Evolutionary conservation across 441 rosid species (phyloP).

Genomic region (Hura crepitans): DNA sequence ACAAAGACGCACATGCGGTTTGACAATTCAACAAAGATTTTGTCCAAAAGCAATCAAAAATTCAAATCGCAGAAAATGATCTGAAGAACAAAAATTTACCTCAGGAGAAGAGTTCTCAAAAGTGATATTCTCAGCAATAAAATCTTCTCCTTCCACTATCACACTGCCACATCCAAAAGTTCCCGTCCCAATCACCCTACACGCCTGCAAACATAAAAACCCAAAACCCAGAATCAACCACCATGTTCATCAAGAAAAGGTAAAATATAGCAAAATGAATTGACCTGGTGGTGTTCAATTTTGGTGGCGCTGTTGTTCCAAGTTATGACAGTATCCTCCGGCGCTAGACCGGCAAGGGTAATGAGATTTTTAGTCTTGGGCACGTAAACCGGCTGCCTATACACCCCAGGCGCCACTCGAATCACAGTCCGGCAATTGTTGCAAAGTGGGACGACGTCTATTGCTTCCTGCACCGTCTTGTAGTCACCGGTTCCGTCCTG

Average conservation of each 20-base stretch:
- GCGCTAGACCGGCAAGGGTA: slow-evolving; percentile 70
- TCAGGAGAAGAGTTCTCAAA: slow-evolving; percentile 91
- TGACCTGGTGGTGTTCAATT: slow-evolving; percentile 86
- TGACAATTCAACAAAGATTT: neutral
- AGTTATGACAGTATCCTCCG: slow-evolving; percentile 65
- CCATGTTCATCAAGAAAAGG: neutral
- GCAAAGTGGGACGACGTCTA: slow-evolving; percentile 69
- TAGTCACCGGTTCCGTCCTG: slow-evolving; percentile 67
- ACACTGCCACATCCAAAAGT: slow-evolving; percentile 91
- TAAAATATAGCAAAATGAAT: neutral
- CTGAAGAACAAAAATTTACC: slow-evolving; percentile 33
- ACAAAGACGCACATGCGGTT: too few relatives aligned
- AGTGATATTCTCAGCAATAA: slow-evolving; percentile 91
- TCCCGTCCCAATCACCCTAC: slow-evolving; percentile 82
- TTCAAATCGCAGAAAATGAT: neutral
- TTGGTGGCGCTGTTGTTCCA: slow-evolving; percentile 82
- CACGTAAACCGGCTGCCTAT: slow-evolving; percentile 72
- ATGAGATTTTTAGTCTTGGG: slow-evolving; percentile 90
- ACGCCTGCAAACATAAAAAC: slow-evolving; percentile 36
- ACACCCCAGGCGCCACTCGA: slow-evolving; percentile 76
- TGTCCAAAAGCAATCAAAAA: neutral
- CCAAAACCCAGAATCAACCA: slow-evolving; percentile 5
- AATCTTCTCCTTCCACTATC: slow-evolving; percentile 94
- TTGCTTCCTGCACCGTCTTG: slow-evolving; percentile 77
- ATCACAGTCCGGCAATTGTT: slow-evolving; percentile 67